phyloP scores from a whole-genome alignment of 805 yeast genomes.

The Ogataea nonfermentans region DNA sequence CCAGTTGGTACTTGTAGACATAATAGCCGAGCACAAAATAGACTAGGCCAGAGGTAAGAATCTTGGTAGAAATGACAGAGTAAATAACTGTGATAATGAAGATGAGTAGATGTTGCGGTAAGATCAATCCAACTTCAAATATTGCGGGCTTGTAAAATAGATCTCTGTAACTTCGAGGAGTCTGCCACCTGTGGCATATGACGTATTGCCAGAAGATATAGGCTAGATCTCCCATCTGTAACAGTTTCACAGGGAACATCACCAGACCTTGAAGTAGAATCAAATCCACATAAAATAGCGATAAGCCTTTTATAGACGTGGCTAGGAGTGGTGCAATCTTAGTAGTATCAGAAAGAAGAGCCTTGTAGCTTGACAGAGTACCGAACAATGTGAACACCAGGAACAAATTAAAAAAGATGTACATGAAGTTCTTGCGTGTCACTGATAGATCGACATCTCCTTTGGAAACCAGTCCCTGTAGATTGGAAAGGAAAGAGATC shows the following conservation, averaged over 20 bases:
- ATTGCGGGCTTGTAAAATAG: constrained; percentile 55
- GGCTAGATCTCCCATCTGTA: constrained; percentile 55
- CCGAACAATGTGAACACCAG: constrained; percentile 62
- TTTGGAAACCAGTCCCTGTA: constrained; percentile 54
- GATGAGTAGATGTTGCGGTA: constrained; percentile 61
- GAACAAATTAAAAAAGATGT: constrained; percentile 59
- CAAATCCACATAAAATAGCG: constrained; percentile 55
- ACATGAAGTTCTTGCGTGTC: constrained; percentile 56
- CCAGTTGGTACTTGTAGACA: constrained; percentile 60
- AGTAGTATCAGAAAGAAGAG: constrained; percentile 56
- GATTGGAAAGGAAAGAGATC: constrained; percentile 46
- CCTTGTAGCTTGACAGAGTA: constrained; percentile 57
- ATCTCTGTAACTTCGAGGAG: constrained; percentile 52
- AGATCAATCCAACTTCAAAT: constrained; percentile 58
- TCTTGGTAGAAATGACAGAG: constrained; percentile 60
- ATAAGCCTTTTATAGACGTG: constrained; percentile 47
- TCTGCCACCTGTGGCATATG: constrained; percentile 36
- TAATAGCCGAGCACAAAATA: constrained; percentile 57
- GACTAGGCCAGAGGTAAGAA: constrained; percentile 54
- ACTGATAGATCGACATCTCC: constrained; percentile 60
- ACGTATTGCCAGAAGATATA: constrained; percentile 43
- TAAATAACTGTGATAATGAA: constrained; percentile 58
- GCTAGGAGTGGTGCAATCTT: constrained; percentile 57
- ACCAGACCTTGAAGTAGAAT: constrained; percentile 70
- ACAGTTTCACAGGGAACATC: constrained; percentile 56